Evolutionary conservation across 176 grass and related monocot species (phyloP), one percentile per base, ranked within the genome.

Genomic region (Musa schizocarpa): DNA sequence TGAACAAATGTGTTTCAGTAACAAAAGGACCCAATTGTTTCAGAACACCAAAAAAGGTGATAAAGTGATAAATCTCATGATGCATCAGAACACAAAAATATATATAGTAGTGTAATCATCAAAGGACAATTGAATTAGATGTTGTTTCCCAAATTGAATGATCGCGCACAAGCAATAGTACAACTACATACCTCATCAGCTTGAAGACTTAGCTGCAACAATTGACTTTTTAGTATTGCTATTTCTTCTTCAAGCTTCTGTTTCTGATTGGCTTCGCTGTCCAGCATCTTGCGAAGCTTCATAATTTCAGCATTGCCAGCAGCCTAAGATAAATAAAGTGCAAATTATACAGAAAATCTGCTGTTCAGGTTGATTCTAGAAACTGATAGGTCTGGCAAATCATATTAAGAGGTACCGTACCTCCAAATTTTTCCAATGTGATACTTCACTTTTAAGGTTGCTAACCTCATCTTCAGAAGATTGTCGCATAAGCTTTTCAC

Each of bases 361-460:
- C 26, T 72, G 27, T 50, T 48, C 9, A 52, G 22, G 50, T 53
- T 51, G 20, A 59, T 26, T 43, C 54, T 62, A 52, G 75, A 70
- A 51, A 81, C 75, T 76, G 73, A 62, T 62, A 86, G 12, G 63
- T 1, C 54, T 43, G 11, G 62, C 16, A 79, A 52, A 81, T 24
- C n/a, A 71, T 19, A 20, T 85, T 25, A 54, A 57, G 69, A 24
- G 1, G 51, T 81, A 78, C 19, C 78, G 71, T 79, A 99, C 91
- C 91, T 99, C 96, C 71, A 92, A 77, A 34, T 89, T 91, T 92
- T 99, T 99, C 96, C 88, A 99, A 77, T 99, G 96, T 7, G 80
- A 85, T 29, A 99, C 74, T 95, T 99, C 86, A 84, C 87, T 89
- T 79, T 83, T 92, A 24, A 99, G 91, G 61, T 99, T 76, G 54